Evolutionary conservation across 495 filamentous ascomycete species (phyloP).

Genomic region (Rusavskia elegans): DNA sequence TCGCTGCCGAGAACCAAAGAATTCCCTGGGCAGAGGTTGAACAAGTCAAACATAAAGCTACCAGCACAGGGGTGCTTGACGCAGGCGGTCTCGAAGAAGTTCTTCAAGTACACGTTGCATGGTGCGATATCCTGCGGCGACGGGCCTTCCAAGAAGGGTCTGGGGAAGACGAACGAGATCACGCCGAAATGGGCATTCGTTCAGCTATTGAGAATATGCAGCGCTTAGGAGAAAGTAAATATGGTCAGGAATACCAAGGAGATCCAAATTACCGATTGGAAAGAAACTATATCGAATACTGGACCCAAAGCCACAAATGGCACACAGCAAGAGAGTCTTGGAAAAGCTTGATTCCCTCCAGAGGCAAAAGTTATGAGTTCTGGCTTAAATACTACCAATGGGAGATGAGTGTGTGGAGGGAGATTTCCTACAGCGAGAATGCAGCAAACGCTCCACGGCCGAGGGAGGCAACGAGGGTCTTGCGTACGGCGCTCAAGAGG

Average conservation of each 20-base stretch:
- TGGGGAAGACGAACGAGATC: conserved; percentile 76
- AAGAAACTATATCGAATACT: conserved; percentile 78
- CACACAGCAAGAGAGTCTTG: conserved; percentile 55
- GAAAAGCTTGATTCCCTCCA: conserved; percentile 48
- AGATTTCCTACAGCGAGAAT: conserved; percentile 31
- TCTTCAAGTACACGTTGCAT: conserved; percentile 74
- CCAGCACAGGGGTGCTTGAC: conserved; percentile 61
- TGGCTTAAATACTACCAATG: conserved; percentile 84
- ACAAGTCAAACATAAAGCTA: conserved; percentile 81
- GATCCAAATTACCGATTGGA: conserved; percentile 80
- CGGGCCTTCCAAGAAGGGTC: conserved; percentile 60
- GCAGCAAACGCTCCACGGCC: conserved; percentile 19
- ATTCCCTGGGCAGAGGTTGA: conserved; percentile 66
- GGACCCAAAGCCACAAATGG: conserved; percentile 59
- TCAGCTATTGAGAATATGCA: conserved; percentile 71
- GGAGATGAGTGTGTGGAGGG: conserved; percentile 64
- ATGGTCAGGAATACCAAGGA: conserved; percentile 60
- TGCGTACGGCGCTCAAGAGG: conserved; percentile 55
- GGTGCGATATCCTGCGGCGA: conserved; percentile 84
- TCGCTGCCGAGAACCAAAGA: conserved; percentile 62
- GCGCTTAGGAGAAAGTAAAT: conserved; percentile 58
- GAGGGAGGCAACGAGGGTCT: conserved; percentile 38
- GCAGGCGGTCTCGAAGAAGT: conserved; percentile 66
- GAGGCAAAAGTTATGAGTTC: conserved; percentile 71
- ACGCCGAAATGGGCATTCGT: conserved; percentile 78